phyloP scores from a whole-genome alignment of 805 yeast species.

The Zygoascus ofunaensis region DNA sequence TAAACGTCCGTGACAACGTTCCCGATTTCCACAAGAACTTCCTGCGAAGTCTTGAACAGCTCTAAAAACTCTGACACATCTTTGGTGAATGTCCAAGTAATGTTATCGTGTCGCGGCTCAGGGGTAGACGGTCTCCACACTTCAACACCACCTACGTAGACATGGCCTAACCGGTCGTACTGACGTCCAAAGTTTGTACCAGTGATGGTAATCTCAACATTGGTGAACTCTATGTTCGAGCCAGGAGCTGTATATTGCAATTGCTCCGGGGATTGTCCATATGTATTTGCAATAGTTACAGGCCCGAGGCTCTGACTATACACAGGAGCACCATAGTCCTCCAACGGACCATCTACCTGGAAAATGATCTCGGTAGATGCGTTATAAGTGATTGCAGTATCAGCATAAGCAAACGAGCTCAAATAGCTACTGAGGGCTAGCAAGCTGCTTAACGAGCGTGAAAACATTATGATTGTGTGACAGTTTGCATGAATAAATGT shows the following conservation, averaged over 20 bases:
- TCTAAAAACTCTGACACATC: constrained; percentile 52
- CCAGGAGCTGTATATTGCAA: constrained; percentile 27
- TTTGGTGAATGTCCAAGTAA: constrained; percentile 42
- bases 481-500: too few species aligned
- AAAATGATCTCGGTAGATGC: constrained; percentile 3
- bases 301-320: constrained; percentile 15
- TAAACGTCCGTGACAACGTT: constrained; percentile 41
- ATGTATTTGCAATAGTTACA: constrained; percentile 29
- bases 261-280: constrained; percentile 24
- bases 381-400: background rate
- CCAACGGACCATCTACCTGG: constrained; percentile 14
- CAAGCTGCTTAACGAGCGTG: background rate
- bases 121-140: constrained; percentile 82
- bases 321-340: constrained; percentile 13
- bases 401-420: background rate
- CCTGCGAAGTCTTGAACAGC: constrained; percentile 37
- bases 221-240: constrained; percentile 22
- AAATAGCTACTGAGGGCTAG: too few species aligned
- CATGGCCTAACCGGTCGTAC: constrained; percentile 32
- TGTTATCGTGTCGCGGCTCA: constrained; percentile 42
- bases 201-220: constrained; percentile 29
- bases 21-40: constrained; percentile 51
- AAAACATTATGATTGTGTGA: too few species aligned
- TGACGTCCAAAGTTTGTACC: constrained; percentile 28
- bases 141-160: constrained; percentile 42